Percentiles rank a stretch among this genome's conserved stretches.
Evolutionary conservation across 1,139 yeast genomes (phyloP).

Genomic region (Sugiyamaella pinicola): DNA sequence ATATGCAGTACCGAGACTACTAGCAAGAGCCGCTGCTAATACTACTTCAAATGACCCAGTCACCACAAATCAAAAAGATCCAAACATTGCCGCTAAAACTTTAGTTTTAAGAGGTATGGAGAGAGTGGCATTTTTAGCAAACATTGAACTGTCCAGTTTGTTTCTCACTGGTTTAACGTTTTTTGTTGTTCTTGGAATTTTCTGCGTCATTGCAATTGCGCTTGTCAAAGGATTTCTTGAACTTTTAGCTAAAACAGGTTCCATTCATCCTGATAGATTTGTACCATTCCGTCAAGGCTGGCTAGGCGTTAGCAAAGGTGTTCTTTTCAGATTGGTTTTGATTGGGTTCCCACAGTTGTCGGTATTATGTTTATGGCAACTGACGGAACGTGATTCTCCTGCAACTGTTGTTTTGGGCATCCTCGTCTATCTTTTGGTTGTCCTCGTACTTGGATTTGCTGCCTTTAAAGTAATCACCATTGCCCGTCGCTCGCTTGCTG

Average conservation of each 20-base stretch:
- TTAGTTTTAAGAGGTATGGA: conserved; percentile 87
- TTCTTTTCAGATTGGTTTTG: conserved; percentile 76
- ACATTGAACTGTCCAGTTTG: conserved; percentile 80
- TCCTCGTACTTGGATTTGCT: conserved; percentile 70
- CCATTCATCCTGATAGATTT: conserved; percentile 62
- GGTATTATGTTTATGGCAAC: conserved; percentile 85
- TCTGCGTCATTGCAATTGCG: conserved; percentile 64
- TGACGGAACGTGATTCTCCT: conserved; percentile 77
- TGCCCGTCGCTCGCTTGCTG: conserved; percentile 69
- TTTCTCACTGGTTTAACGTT: conserved; percentile 87
- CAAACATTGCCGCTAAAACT: conserved; percentile 59
- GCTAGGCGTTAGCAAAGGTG: conserved; percentile 82
- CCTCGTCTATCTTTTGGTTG: conserved; percentile 58
- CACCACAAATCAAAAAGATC: conserved; percentile 71
- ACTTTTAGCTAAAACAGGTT: conserved; percentile 60
- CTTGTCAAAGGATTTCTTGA: conserved; percentile 77
- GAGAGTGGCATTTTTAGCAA: conserved; percentile 83
- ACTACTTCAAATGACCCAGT: conserved; percentile 57
- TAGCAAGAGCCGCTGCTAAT: conserved; percentile 23
- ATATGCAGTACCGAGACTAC: conserved; percentile 29
- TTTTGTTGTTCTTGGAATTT: conserved; percentile 75
- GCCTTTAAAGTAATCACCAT: conserved; percentile 66
- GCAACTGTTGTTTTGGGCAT: conserved; percentile 82
- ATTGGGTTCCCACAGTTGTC: conserved; percentile 86
- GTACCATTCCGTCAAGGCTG: conserved; percentile 79